A percentile compares a stretch with the other conserved stretches of the same genome.
phyloP scores from a whole-genome alignment of 192 early-diverging fungal genomes.

The Entomortierella lignicola region DNA sequence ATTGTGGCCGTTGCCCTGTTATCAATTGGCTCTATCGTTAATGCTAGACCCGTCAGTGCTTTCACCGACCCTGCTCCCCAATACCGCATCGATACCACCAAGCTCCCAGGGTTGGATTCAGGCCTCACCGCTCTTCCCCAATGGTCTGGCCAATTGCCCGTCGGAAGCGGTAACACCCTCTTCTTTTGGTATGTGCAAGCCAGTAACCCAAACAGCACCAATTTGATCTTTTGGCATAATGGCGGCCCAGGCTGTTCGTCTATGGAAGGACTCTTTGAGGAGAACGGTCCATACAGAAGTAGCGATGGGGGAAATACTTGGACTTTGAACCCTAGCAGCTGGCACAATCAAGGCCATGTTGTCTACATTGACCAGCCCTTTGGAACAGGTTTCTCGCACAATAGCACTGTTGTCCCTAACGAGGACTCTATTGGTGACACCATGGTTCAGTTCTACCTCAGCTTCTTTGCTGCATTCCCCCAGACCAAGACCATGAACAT shows the following conservation, averaged over 20 bases:
- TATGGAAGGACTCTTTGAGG: neutral
- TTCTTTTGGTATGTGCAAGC: neutral
- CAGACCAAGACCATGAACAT: neutral
- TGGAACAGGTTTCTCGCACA: neutral
- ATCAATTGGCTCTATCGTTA: too few relatives aligned
- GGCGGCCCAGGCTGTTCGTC: neutral
- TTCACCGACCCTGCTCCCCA: neutral
- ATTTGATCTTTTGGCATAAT: slow-evolving; percentile 1
- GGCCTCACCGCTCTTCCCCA: neutral
- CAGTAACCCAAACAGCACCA: neutral
- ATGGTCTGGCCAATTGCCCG: neutral
- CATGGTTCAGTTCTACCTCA: neutral
- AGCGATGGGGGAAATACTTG: neutral
- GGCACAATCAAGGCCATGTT: neutral
- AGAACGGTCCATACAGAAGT: neutral
- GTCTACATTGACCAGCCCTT: neutral
- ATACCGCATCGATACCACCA: neutral
- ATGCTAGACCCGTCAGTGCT: too few relatives aligned
- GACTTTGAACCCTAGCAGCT: neutral
- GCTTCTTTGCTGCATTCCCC: neutral
- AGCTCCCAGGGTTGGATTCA: neutral
- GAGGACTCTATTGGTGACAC: neutral
- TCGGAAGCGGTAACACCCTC: neutral
- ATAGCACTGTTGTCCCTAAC: neutral
- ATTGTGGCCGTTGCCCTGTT: too few relatives aligned